A percentile compares a stretch with the other conserved stretches of the same genome.
phyloP scores from a whole-genome alignment of 805 yeast genomes.

The Teunomyces barrocoloradensis region DNA sequence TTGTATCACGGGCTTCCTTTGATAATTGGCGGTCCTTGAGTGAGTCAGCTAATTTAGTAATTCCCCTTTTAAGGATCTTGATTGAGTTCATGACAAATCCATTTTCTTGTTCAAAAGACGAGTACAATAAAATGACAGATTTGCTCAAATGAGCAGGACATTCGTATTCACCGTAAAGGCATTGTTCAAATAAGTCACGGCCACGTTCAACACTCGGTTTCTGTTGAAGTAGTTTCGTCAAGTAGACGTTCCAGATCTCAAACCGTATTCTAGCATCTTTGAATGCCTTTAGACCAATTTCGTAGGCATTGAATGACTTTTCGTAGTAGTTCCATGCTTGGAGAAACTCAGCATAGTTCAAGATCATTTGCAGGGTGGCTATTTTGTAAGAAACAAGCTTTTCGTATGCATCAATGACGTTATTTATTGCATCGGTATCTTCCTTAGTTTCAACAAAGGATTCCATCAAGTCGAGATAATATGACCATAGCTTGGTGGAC shows the following conservation, averaged over 20 bases:
- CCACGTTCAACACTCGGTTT: constrained; percentile 29
- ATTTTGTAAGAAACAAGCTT: constrained; percentile 47
- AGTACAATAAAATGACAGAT: constrained; percentile 52
- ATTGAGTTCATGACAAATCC: constrained; percentile 52
- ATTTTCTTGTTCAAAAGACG: constrained; percentile 56
- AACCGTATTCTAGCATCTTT: constrained; percentile 51
- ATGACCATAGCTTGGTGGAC: constrained; percentile 66
- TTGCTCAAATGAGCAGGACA: constrained; percentile 49
- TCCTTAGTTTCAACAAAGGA: constrained; percentile 44
- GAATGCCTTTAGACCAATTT: constrained; percentile 63
- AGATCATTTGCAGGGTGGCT: constrained; percentile 64
- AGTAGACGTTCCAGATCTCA: constrained; percentile 71
- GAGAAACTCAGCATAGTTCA: constrained; percentile 64
- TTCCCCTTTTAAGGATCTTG: constrained; percentile 18
- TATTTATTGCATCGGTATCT: constrained; percentile 12
- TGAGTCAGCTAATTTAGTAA: constrained; percentile 9
- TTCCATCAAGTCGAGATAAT: constrained; percentile 69
- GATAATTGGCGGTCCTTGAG: constrained; percentile 6
- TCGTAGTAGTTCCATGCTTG: constrained; percentile 47
- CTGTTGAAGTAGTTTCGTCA: constrained; percentile 45
- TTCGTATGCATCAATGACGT: constrained; percentile 25
- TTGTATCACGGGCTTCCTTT: constrained; percentile 11
- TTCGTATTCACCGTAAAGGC: constrained; percentile 34
- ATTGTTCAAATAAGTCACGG: constrained; percentile 72
- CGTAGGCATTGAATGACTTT: constrained; percentile 60